These are phyloP conservation scores for Celoporthe dispersa DNA, from an alignment of 2,329 filamentous ascomycete species.

Conservation along the genomic window DNA sequence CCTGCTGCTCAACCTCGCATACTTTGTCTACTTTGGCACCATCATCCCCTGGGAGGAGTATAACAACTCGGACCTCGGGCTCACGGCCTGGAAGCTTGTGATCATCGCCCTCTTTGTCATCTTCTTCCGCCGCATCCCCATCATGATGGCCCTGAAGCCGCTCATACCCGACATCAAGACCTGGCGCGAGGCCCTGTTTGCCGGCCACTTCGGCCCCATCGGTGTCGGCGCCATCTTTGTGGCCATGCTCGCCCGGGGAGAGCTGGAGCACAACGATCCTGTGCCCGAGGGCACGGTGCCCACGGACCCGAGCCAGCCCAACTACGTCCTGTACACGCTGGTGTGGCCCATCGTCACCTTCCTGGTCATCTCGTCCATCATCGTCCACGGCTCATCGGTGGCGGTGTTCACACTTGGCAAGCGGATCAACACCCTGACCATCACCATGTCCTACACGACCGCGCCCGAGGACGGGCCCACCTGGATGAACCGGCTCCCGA, in stretches of 20 bases:
- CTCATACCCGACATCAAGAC: conserved; percentile 97
- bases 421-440: conserved; percentile 92
- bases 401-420: conserved; percentile 98
- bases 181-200: conserved; percentile 95
- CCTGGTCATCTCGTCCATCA: conserved; percentile 89
- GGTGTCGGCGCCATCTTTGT: conserved; percentile 97
- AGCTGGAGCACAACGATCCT: conserved; percentile 76
- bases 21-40: conserved; percentile 96
- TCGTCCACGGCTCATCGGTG: conserved; percentile 97
- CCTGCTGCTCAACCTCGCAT: conserved; percentile 92
- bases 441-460: conserved; percentile 95
- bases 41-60: conserved; percentile 96
- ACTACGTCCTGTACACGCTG: conserved; percentile 75
- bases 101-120: conserved; percentile 93
- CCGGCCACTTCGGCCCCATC: conserved; percentile 96
- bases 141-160: conserved; percentile 91
- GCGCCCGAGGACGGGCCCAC: conserved; percentile 85
- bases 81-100: conserved; percentile 87
- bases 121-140: conserved; percentile 91
- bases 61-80: conserved; percentile 74
- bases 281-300: conserved; percentile 73
- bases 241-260: conserved; percentile 89
- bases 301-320: conserved; percentile 51
- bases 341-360: conserved; percentile 98
- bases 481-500: conserved; percentile 93